Evolutionary conservation across 495 filamentous ascomycete genomes (phyloP).

Genomic region (Aspergillus incahuasiensis): DNA sequence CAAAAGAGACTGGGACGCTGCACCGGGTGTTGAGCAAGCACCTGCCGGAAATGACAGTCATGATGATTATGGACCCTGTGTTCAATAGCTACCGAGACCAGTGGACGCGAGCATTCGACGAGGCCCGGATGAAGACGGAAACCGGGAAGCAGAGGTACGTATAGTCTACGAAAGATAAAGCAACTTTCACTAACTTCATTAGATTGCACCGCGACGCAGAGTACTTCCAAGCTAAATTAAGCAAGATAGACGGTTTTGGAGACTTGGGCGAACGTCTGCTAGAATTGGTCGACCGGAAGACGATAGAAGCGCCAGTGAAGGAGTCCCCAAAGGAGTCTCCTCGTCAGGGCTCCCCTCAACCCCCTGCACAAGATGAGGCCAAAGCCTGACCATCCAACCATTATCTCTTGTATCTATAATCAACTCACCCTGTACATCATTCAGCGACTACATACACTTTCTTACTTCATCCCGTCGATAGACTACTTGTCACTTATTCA

Average conservation of each 20-base stretch:
- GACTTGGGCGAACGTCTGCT: conserved; percentile 64
- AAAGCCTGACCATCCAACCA: neutral
- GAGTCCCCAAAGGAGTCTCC: neutral
- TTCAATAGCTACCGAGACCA: conserved; percentile 84
- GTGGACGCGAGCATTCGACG: conserved; percentile 69
- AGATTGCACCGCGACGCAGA: conserved; percentile 81
- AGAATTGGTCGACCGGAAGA: conserved; percentile 62
- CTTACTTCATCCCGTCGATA: neutral
- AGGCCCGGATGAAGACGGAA: conserved; percentile 60
- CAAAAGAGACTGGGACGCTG: conserved; percentile 82
- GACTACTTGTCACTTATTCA: neutral
- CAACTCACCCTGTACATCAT: conserved; percentile 5
- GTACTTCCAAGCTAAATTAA: conserved; percentile 66
- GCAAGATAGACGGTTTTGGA: conserved; percentile 75
- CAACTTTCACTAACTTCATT: conserved; percentile 16
- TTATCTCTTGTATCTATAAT: conserved; percentile 9
- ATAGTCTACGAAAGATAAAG: neutral
- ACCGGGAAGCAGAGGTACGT: conserved; percentile 67
- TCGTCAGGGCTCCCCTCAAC: conserved; percentile 5
- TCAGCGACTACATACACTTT: neutral
- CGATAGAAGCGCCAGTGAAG: conserved; percentile 13
- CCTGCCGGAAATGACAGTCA: conserved; percentile 70
- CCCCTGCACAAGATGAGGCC: neutral
- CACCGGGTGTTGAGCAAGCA: conserved; percentile 85
- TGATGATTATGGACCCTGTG: conserved; percentile 85